phyloP scores from a whole-genome alignment of 2,329 filamentous ascomycete species.

The Capronia coronata region DNA sequence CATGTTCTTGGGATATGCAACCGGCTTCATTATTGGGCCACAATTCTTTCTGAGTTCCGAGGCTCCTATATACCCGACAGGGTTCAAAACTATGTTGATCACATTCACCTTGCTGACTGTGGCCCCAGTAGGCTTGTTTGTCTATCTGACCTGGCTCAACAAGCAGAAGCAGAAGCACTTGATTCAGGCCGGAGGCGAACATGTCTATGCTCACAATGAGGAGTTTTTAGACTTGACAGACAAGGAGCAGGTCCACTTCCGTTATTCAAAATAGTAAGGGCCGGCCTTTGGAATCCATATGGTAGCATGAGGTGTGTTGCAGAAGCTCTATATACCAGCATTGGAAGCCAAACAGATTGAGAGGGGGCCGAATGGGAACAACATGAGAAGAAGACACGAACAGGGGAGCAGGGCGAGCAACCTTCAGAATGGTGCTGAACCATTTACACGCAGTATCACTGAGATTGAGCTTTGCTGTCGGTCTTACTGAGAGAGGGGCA shows the following conservation, averaged over 20 bases:
- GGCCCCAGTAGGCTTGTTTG: background rate
- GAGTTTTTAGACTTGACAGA: conserved; percentile 14
- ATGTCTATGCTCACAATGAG: conserved; percentile 25
- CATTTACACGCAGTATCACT: too few species aligned
- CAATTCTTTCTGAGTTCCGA: conserved; percentile 39
- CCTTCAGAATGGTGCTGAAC: too few species aligned
- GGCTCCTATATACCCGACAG: conserved; percentile 33
- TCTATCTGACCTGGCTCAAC: background rate
- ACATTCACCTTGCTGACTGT: background rate
- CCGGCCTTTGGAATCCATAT: too few species aligned
- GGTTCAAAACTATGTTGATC: background rate
- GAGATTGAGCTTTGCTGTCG: too few species aligned
- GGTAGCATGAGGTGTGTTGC: too few species aligned
- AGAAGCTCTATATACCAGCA: too few species aligned
- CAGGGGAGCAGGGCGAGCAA: too few species aligned
- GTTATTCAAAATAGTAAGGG: background rate
- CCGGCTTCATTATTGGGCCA: conserved; percentile 41
- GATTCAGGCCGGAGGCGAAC: conserved; percentile 27
- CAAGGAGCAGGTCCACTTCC: background rate
- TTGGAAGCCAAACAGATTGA: too few species aligned
- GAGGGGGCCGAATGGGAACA: too few species aligned
- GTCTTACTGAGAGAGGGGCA: too few species aligned
- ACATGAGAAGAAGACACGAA: too few species aligned
- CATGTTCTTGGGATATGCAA: conserved; percentile 37
- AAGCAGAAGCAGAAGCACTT: background rate